Percentiles rank a stretch among this genome's conserved stretches.
Evolutionary conservation across 345 rosid species (phyloP).

Genomic region (Capsella bursapastoris): DNA sequence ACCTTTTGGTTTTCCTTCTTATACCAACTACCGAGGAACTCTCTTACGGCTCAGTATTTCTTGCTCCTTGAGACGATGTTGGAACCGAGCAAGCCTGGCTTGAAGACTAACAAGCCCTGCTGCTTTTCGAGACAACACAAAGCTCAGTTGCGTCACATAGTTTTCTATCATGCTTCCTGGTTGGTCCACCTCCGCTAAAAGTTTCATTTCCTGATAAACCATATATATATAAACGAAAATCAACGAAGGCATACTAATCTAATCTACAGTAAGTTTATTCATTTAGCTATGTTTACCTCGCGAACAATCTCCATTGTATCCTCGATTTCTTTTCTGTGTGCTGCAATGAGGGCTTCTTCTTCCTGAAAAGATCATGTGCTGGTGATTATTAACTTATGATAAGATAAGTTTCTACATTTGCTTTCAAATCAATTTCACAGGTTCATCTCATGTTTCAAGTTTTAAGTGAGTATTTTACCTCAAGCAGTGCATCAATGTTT

Average conservation of each 20-base stretch:
- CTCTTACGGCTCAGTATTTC: constrained; percentile 90
- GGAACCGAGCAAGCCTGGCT: constrained; percentile 95
- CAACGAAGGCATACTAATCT: not conserved
- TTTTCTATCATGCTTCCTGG: constrained; percentile 97
- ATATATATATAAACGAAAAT: not conserved
- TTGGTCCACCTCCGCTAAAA: constrained; percentile 93
- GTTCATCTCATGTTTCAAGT: not conserved
- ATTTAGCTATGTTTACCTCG: constrained; percentile 53
- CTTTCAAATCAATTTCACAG: constrained; percentile 19
- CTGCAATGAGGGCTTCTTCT: constrained; percentile 92
- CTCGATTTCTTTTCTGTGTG: constrained; percentile 98
- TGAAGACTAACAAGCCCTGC: constrained; percentile 93
- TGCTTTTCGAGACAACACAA: constrained; percentile 95
- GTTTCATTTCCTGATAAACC: constrained; percentile 86
- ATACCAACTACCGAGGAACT: constrained; percentile 53
- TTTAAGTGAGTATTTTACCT: constrained; percentile 54
- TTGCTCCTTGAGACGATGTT: constrained; percentile 92
- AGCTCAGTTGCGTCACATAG: constrained; percentile 87
- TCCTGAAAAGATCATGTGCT: constrained; percentile 53
- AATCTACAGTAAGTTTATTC: constrained; percentile 1
- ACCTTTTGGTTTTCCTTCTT: constrained; percentile 23
- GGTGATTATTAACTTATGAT: not conserved
- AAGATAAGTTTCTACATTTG: constrained; percentile 4
- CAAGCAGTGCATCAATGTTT: constrained; percentile 79
- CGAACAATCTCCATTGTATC: constrained; percentile 99